These are phyloP conservation scores for Sphagnum contortum DNA, from an alignment of 225 moss, liverwort and hornwort species.

Conservation along the genomic window DNA sequence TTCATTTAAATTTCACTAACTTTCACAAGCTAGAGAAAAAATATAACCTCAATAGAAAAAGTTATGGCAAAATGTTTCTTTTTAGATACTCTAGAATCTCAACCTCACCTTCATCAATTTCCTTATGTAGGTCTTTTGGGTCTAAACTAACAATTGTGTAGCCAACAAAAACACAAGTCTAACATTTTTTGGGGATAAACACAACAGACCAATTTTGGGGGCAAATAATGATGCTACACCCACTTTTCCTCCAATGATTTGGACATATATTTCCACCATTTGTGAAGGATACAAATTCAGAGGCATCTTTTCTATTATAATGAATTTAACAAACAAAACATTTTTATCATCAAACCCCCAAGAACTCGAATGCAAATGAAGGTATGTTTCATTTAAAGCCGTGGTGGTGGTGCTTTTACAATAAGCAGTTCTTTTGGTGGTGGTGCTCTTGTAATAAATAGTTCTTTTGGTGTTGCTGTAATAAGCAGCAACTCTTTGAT, in stretches of 20 bases:
- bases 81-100: constrained; percentile 6
- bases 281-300: constrained; percentile 54
- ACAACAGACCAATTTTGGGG: constrained; percentile 39
- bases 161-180: constrained; percentile 13
- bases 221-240: constrained; percentile 49
- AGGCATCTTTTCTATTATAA: constrained; percentile 20
- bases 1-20: too few species aligned
- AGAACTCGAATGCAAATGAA: too few species aligned
- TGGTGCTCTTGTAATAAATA: too few species aligned
- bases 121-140: constrained; percentile 6
- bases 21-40: too few species aligned
- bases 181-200: constrained; percentile 34
- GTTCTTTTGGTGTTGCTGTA: too few species aligned
- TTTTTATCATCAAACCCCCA: too few species aligned
- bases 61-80: too few species aligned
- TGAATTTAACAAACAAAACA: not conserved
- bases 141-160: constrained; percentile 1
- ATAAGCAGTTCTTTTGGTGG: too few species aligned
- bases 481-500: too few species aligned
- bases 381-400: too few species aligned
- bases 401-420: too few species aligned
- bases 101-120: constrained; percentile 7
- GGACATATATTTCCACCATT: constrained; percentile 49
- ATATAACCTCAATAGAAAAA: too few species aligned
- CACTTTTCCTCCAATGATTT: constrained; percentile 46